Conservation (phyloP, 2,329 filamentous ascomycete genomes). For the Fusarium concolor region DNA sequence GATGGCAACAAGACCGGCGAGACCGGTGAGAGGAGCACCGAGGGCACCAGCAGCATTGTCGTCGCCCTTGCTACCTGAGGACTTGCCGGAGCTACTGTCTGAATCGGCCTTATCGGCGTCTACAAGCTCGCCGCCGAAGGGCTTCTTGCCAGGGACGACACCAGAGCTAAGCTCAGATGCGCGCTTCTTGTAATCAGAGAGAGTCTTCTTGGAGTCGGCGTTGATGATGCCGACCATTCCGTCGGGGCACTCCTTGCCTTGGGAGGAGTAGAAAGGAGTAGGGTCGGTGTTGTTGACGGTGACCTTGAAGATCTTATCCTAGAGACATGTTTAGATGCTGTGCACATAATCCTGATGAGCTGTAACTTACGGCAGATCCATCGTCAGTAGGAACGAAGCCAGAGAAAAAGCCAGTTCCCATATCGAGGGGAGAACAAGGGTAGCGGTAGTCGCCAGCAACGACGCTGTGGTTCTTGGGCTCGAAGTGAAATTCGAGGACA, state of each 20-base stretch:
- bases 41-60: slow-evolving; percentile 33
- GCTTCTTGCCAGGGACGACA: slow-evolving; percentile 43
- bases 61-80: slow-evolving; percentile 14
- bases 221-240: slow-evolving; percentile 58
- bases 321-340: slow-evolving; percentile 6
- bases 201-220: slow-evolving; percentile 46
- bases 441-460: slow-evolving; percentile 51
- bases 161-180: slow-evolving; percentile 44
- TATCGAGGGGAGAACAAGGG: slow-evolving; percentile 51
- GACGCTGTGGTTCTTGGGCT: slow-evolving; percentile 54
- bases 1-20: slow-evolving; percentile 32
- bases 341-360: background rate
- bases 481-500: slow-evolving; percentile 54
- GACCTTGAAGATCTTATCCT: slow-evolving; percentile 54
- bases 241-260: slow-evolving; percentile 51
- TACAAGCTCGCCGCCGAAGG: slow-evolving; percentile 49
- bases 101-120: slow-evolving; percentile 36
- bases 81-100: slow-evolving; percentile 16
- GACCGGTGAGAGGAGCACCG: slow-evolving; percentile 29
- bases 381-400: slow-evolving; percentile 49
- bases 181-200: slow-evolving; percentile 49
- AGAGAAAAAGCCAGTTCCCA: slow-evolving; percentile 54
- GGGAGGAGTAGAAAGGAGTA: slow-evolving; percentile 55
- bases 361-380: slow-evolving; percentile 46
- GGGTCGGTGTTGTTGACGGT: slow-evolving; percentile 50